Conservation (phyloP, 1,284 basidiomycete genomes). For the Schizophyllum commune region DNA sequence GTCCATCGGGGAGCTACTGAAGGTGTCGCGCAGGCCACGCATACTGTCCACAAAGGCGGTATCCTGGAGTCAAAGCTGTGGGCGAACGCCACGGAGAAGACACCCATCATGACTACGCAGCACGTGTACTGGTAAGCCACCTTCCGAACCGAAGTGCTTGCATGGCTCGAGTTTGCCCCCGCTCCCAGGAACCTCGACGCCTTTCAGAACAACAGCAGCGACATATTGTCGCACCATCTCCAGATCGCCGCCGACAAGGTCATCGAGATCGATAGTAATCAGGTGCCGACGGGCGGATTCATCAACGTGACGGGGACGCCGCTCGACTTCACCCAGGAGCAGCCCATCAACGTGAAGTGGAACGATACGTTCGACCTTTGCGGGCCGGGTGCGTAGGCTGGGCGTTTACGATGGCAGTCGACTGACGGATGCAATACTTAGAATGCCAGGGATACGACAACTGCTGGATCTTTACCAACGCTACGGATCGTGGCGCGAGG, state of each 20-base stretch:
- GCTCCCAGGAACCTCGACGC: constrained; percentile 44
- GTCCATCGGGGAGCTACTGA: neutral
- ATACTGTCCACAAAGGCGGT: constrained; percentile 39
- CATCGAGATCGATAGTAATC: constrained; percentile 36
- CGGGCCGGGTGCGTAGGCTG: constrained; percentile 31
- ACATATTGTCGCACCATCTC: constrained; percentile 38
- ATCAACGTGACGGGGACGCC: constrained; percentile 30
- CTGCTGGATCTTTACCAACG: constrained; percentile 38
- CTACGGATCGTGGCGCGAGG: constrained; percentile 11
- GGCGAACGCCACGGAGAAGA: constrained; percentile 42
- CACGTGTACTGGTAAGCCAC: constrained; percentile 42
- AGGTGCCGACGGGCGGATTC: constrained; percentile 43
- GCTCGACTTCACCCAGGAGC: constrained; percentile 38
- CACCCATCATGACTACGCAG: constrained; percentile 53
- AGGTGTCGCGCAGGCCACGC: constrained; percentile 31
- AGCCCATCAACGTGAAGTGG: constrained; percentile 31
- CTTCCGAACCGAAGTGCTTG: neutral
- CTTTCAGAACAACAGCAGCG: constrained; percentile 37
- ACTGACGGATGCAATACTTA: constrained; percentile 6
- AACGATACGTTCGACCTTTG: constrained; percentile 20
- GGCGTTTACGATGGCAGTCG: constrained; percentile 3
- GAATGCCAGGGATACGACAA: constrained; percentile 36
- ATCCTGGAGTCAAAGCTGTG: constrained; percentile 35
- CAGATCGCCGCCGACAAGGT: constrained; percentile 34
- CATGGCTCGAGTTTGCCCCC: neutral